Base-by-base conservation (phyloP, 2,329 filamentous ascomycete species). In the Colletotrichum zoysiae region DNA sequence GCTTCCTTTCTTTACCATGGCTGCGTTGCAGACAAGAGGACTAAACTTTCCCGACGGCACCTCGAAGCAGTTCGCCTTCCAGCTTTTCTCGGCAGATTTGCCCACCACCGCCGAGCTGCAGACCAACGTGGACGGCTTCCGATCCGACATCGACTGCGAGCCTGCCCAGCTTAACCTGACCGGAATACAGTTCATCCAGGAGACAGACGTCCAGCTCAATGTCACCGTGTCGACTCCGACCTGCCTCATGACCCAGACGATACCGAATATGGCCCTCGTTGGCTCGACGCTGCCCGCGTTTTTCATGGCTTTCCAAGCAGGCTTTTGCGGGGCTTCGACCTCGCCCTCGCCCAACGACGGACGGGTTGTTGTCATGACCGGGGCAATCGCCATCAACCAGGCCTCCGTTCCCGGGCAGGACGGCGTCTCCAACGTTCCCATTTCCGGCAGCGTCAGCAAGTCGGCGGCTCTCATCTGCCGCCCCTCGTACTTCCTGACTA, bases 61-160 rank as follows among this genome's bases (percentile, higher is more conserved):
- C 1, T 78, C 81, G 11, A 58, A 74, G 18, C 73, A 76, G n/a
- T 79, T 78, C 60, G 81, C 82, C 6, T 83, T 81, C 44, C 79
- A 82, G 44, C 76, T 77, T 2, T 83, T 84, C 46, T 58, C 72
- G 7, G 72, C 76, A 14, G 70, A 78, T 23, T 59, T 77, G 18
- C 65, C 76, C 0, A 61, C 65, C 1, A 73, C 74, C 23, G 79
- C 74, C 20, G 74, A 77, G 18, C 63, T 82, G 11, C 75, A 74
- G 20, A 78, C 80, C 6, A 77, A 74, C 0, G 81, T 84, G 1
- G 78, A 82, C 38, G 81, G 82, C 6, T 81, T 83, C 20, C 73
- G 76, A 5, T 76, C 77, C 6, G 74, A 74, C 0, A 73, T 84
- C 5, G 76, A 78, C 0, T 84, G 82, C 42, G 75, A 79, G 18